Evolutionary conservation across 441 rosid species (phyloP).

Genomic region (Adansonia madagascariensis): DNA sequence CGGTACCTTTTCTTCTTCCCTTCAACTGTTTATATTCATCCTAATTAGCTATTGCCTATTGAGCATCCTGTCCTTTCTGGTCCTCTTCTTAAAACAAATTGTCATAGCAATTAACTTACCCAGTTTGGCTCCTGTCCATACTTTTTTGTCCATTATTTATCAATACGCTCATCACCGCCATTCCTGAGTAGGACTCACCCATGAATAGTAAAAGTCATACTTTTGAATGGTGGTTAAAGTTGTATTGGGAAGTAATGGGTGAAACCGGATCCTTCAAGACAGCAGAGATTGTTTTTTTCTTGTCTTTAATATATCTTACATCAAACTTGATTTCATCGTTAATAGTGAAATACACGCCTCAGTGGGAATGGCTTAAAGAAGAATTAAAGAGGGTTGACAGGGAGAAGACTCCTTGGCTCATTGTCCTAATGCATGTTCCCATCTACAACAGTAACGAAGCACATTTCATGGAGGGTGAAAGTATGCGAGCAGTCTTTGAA

Average conservation of each 20-base stretch:
- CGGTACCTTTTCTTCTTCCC: slow-evolving; percentile 47
- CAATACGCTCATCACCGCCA: background rate
- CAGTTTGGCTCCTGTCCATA: background rate
- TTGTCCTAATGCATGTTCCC: slow-evolving; percentile 72
- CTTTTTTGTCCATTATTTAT: background rate
- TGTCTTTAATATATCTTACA: slow-evolving; percentile 22
- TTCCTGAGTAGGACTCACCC: background rate
- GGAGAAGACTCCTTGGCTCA: slow-evolving; percentile 80
- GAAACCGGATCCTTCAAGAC: background rate
- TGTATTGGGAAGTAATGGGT: slow-evolving; percentile 7
- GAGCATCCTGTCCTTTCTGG: background rate
- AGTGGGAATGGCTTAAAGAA: slow-evolving; percentile 58
- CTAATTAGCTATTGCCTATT: background rate
- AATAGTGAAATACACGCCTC: slow-evolving; percentile 73
- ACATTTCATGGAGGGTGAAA: slow-evolving; percentile 80
- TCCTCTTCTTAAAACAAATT: slow-evolving; percentile 5
- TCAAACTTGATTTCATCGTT: slow-evolving; percentile 26
- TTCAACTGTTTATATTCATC: slow-evolving; percentile 11
- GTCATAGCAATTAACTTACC: background rate
- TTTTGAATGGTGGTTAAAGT: background rate
- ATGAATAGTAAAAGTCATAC: background rate
- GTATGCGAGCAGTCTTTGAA: slow-evolving; percentile 71
- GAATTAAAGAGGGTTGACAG: slow-evolving; percentile 65
- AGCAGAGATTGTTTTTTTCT: background rate
- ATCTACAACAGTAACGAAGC: slow-evolving; percentile 66